Conservation (phyloP, 495 filamentous ascomycete genomes). For the Tirmania nivea region DNA sequence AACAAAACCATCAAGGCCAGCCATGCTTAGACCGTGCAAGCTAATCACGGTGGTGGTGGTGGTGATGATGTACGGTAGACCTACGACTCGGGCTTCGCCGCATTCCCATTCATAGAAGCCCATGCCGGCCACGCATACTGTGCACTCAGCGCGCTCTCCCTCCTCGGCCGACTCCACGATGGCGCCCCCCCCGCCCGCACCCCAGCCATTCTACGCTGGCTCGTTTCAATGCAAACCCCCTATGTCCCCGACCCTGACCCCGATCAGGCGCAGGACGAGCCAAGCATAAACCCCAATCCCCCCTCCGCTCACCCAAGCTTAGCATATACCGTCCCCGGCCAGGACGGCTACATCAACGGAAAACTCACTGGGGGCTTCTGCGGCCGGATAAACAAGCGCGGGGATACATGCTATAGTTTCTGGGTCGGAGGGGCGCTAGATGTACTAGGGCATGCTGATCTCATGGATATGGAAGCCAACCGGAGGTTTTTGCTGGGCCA, state of each 20-base stretch:
- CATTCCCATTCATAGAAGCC: slow-evolving; percentile 61
- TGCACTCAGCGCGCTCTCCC: slow-evolving; percentile 48
- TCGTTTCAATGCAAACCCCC: slow-evolving; percentile 48
- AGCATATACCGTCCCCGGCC: background rate
- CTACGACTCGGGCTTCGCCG: slow-evolving; percentile 76
- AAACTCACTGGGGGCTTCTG: slow-evolving; percentile 40
- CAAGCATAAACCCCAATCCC: background rate
- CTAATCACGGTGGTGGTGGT: too few species aligned
- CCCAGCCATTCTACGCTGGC: slow-evolving; percentile 33
- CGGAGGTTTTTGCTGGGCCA: slow-evolving; percentile 63
- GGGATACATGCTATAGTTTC: slow-evolving; percentile 88
- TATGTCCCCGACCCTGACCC: slow-evolving; percentile 25
- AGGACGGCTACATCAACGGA: background rate
- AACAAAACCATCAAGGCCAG: too few species aligned
- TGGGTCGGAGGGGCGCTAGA: slow-evolving; percentile 59
- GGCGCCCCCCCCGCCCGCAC: slow-evolving; percentile 11
- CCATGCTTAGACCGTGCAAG: too few species aligned
- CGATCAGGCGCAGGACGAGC: slow-evolving; percentile 25
- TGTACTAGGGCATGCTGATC: slow-evolving; percentile 38
- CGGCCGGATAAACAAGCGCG: slow-evolving; percentile 67
- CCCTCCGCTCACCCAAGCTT: background rate
- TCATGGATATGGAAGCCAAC: slow-evolving; percentile 38
- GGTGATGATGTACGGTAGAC: slow-evolving; percentile 28
- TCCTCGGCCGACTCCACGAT: slow-evolving; percentile 35
- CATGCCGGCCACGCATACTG: slow-evolving; percentile 86